Percentiles rank a stretch among this genome's conserved stretches.
These are phyloP conservation scores for Novymonas esmeraldas DNA, from an alignment of 208 protist genomes.

Conservation along the genomic window DNA sequence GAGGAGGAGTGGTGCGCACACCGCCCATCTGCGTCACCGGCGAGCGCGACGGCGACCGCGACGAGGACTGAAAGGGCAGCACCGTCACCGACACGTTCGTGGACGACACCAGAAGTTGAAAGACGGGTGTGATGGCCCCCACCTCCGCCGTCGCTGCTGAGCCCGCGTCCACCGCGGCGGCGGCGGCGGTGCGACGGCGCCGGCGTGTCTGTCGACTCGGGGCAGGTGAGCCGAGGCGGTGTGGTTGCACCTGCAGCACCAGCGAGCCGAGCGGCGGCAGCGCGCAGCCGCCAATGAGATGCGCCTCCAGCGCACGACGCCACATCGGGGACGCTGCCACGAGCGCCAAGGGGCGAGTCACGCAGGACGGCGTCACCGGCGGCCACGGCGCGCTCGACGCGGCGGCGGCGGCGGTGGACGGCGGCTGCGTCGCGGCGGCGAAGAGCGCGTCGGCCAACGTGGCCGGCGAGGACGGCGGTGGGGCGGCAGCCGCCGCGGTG, in stretches of 20 bases:
- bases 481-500: background rate
- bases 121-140: background rate
- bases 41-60: background rate
- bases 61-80: background rate
- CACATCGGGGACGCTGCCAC: constrained; percentile 35
- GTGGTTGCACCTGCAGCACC: constrained; percentile 34
- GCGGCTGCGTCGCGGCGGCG: constrained; percentile 4
- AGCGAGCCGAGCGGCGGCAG: constrained; percentile 43
- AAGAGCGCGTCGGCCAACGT: constrained; percentile 13
- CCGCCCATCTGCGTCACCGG: background rate
- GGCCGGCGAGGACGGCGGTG: background rate
- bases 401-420: background rate
- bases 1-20: too few relatives aligned
- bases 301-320: constrained; percentile 40
- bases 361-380: background rate
- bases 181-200: background rate
- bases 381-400: background rate
- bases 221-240: background rate
- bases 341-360: constrained; percentile 47
- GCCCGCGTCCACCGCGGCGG: too few relatives aligned
- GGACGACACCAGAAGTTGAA: constrained; percentile 18
- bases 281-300: constrained; percentile 39
- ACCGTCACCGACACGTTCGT: background rate
- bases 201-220: too few relatives aligned
- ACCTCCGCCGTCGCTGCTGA: background rate